Evolutionary conservation across 352 stramenopile genomes (phyloP).

Genomic region (Nothophytophthora sp.): DNA sequence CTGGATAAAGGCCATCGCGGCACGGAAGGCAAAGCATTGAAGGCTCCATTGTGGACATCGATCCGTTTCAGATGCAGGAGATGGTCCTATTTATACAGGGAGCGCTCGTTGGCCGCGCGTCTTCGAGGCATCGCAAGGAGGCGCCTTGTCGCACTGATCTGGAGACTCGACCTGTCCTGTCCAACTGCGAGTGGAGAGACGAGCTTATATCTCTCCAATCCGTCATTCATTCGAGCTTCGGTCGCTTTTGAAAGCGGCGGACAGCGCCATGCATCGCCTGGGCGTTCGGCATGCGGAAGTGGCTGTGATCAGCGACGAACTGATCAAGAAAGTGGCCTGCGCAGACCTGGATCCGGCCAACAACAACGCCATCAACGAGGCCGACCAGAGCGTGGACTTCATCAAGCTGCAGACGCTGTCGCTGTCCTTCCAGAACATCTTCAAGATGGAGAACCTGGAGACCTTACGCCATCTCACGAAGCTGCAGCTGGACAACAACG

Average conservation of each 20-base stretch:
- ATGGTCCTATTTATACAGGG: slow-evolving; percentile 16
- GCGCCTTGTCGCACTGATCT: slow-evolving; percentile 23
- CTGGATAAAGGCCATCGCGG: too few relatives aligned
- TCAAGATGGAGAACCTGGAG: slow-evolving; percentile 94
- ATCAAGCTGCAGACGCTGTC: slow-evolving; percentile 73
- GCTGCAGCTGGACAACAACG: slow-evolving; percentile 95
- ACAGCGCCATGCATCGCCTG: slow-evolving; percentile 68
- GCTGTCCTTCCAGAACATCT: slow-evolving; percentile 93
- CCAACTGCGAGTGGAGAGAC: too few relatives aligned
- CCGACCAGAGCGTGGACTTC: slow-evolving; percentile 70
- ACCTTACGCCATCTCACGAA: slow-evolving; percentile 89
- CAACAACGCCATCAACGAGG: slow-evolving; percentile 71
- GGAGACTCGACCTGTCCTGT: too few relatives aligned
- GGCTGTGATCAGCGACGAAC: slow-evolving; percentile 78
- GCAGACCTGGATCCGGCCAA: slow-evolving; percentile 66
- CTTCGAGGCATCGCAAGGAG: slow-evolving; percentile 13
- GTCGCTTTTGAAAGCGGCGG: too few relatives aligned
- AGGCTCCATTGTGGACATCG: slow-evolving; percentile 2
- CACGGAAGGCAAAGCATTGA: slow-evolving; percentile 9
- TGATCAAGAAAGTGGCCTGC: slow-evolving; percentile 69
- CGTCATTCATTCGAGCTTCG: too few relatives aligned
- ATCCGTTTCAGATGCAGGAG: too few relatives aligned
- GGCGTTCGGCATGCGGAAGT: slow-evolving; percentile 76
- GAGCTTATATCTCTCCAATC: too few relatives aligned
- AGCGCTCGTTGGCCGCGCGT: slow-evolving; percentile 7